Conservation (phyloP, 2,329 filamentous ascomycete species). For the Nigrospora sphaerica region DNA sequence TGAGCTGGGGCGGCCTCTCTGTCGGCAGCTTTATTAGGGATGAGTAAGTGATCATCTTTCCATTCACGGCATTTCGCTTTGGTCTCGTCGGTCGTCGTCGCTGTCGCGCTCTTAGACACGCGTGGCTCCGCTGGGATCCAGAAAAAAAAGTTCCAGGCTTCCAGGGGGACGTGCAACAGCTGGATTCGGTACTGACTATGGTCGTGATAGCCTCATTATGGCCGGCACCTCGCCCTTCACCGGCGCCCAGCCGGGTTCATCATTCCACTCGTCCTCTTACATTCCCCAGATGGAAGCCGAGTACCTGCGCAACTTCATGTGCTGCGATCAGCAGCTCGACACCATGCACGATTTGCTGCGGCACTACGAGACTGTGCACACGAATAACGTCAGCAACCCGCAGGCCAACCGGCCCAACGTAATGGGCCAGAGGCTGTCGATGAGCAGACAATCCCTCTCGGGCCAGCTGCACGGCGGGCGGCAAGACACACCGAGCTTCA, state of each 20-base stretch:
- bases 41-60: slow-evolving; percentile 63
- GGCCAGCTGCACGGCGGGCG: slow-evolving; percentile 14
- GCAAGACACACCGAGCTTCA: slow-evolving; percentile 19
- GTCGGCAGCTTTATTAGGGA: slow-evolving; percentile 96
- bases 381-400: slow-evolving; percentile 43
- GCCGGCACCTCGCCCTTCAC: slow-evolving; percentile 90
- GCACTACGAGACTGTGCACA: slow-evolving; percentile 94
- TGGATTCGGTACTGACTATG: slow-evolving; percentile 18
- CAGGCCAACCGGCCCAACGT: slow-evolving; percentile 20
- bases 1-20: slow-evolving; percentile 96
- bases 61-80: background rate
- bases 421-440: slow-evolving; percentile 21
- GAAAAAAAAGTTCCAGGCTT: no score
- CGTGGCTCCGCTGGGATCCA: no score
- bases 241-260: slow-evolving; percentile 74
- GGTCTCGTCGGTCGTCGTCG: no score
- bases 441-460: slow-evolving; percentile 17
- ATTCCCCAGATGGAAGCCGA: slow-evolving; percentile 93
- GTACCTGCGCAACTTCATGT: slow-evolving; percentile 96
- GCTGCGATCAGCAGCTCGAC: slow-evolving; percentile 82
- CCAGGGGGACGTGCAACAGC: no score
- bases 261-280: slow-evolving; percentile 94
- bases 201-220: slow-evolving; percentile 73
- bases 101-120: no score
- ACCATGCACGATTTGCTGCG: slow-evolving; percentile 92